Evolutionary conservation across 2,329 filamentous ascomycete genomes (phyloP).

Genomic region (Microdochium paspali): DNA sequence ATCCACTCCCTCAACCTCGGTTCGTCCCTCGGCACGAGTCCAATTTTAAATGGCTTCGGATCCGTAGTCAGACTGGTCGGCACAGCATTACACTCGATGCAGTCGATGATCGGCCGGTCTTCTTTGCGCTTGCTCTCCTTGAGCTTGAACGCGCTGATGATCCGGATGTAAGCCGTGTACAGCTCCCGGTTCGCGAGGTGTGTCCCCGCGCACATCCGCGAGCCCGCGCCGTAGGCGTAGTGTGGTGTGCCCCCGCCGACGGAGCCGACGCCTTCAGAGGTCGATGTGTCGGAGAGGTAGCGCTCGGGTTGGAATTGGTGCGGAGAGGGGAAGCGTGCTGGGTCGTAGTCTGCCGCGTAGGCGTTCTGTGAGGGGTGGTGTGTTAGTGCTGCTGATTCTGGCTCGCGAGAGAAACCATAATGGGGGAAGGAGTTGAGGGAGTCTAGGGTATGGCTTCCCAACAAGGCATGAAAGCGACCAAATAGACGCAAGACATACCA

Average conservation of each 20-base stretch:
- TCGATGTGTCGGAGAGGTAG: slow-evolving; percentile 30
- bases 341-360: slow-evolving; percentile 21
- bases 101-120: slow-evolving; percentile 44
- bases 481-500: neutral
- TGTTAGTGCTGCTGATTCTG: neutral
- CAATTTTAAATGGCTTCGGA: slow-evolving; percentile 53
- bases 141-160: slow-evolving; percentile 52
- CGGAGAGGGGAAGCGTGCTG: slow-evolving; percentile 47
- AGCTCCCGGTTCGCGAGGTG: slow-evolving; percentile 55
- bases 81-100: slow-evolving; percentile 45
- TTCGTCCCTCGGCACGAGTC: slow-evolving; percentile 24
- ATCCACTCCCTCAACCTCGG: slow-evolving; percentile 41
- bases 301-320: slow-evolving; percentile 50
- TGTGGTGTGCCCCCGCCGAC: slow-evolving; percentile 53
- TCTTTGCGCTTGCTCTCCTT: slow-evolving; percentile 26
- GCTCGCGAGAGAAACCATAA: too few species aligned
- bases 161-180: slow-evolving; percentile 54
- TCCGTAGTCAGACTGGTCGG: slow-evolving; percentile 51
- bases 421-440: too few species aligned
- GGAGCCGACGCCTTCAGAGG: neutral
- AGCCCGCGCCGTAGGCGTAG: slow-evolving; percentile 57
- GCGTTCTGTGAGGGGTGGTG: neutral
- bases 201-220: slow-evolving; percentile 58
- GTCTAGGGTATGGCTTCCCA: too few species aligned
- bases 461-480: too few species aligned